Evolutionary conservation across 331 rosid genomes (phyloP).

Genomic region (Prunus yedoensis): DNA sequence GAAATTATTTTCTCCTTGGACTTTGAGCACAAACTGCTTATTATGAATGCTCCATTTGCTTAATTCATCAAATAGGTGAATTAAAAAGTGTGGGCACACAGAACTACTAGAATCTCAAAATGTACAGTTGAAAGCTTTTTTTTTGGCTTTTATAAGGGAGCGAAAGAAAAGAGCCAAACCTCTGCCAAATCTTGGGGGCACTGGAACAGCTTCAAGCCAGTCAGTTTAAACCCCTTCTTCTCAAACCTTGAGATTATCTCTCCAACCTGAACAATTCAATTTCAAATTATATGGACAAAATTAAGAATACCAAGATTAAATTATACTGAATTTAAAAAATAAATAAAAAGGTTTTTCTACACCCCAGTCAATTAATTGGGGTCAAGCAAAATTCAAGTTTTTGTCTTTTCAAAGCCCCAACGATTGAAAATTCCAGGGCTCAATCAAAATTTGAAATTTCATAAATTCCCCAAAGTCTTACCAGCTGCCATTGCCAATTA

Average conservation of each 20-base stretch:
- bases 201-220: conserved; percentile 86
- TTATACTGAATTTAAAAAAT: not conserved
- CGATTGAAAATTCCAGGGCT: not conserved
- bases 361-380: not conserved
- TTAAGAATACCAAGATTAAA: not conserved
- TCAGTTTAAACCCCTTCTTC: conserved; percentile 91
- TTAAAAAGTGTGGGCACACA: not conserved
- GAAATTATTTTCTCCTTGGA: not conserved
- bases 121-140: not conserved
- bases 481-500: not conserved
- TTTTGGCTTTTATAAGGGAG: not conserved
- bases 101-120: not conserved
- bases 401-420: not conserved
- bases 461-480: not conserved
- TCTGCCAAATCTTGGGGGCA: conserved; percentile 91
- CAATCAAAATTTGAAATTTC: not conserved
- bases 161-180: conserved; percentile 48
- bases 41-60: not conserved
- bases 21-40: not conserved
- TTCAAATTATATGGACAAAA: not conserved
- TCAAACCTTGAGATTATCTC: conserved; percentile 92
- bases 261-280: conserved; percentile 68
- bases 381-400: not conserved
- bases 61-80: not conserved
- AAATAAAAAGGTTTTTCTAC: not conserved